Evolutionary conservation across 1,139 yeast genomes (phyloP).

Genomic region (Yamadazyma oceani): DNA sequence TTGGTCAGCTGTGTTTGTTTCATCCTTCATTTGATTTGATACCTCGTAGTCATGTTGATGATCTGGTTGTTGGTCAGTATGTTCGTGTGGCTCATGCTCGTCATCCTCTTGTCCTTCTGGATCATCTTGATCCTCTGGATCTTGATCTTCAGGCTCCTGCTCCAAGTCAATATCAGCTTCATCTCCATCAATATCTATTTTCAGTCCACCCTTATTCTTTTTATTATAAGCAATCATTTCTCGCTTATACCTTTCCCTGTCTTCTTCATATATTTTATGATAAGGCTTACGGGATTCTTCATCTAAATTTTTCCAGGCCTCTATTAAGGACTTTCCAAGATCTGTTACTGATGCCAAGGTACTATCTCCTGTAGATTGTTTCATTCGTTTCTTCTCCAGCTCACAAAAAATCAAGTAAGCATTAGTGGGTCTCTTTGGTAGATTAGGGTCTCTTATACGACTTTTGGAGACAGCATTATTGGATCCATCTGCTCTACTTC

Average conservation of each 20-base stretch:
- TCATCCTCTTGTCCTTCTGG: slow-evolving; percentile 20
- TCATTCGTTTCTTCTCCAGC: slow-evolving; percentile 72
- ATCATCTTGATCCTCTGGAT: slow-evolving; percentile 12
- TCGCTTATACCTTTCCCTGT: slow-evolving; percentile 68
- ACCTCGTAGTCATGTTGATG: slow-evolving; percentile 17
- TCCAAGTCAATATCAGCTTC: slow-evolving; percentile 7
- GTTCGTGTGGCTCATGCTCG: slow-evolving; percentile 13
- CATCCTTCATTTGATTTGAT: no score
- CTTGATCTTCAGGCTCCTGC: slow-evolving; percentile 9
- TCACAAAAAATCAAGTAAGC: slow-evolving; percentile 89
- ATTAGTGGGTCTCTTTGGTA: slow-evolving; percentile 88
- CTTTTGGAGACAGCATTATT: slow-evolving; percentile 14
- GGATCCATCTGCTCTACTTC: slow-evolving; percentile 14
- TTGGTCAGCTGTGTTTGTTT: no score
- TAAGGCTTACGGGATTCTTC: slow-evolving; percentile 75
- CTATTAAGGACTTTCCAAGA: slow-evolving; percentile 66
- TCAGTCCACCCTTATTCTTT: slow-evolving; percentile 23
- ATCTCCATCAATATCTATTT: slow-evolving; percentile 10
- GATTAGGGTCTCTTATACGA: slow-evolving; percentile 66
- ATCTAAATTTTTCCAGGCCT: slow-evolving; percentile 77
- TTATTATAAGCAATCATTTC: slow-evolving; percentile 69
- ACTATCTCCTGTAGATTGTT: slow-evolving; percentile 26
- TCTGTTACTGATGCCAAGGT: slow-evolving; percentile 25
- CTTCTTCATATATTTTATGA: slow-evolving; percentile 76
- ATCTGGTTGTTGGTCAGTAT: slow-evolving; percentile 7